Conservation (phyloP, 75 land plant genomes). For the Ceratopteris richardii region DNA sequence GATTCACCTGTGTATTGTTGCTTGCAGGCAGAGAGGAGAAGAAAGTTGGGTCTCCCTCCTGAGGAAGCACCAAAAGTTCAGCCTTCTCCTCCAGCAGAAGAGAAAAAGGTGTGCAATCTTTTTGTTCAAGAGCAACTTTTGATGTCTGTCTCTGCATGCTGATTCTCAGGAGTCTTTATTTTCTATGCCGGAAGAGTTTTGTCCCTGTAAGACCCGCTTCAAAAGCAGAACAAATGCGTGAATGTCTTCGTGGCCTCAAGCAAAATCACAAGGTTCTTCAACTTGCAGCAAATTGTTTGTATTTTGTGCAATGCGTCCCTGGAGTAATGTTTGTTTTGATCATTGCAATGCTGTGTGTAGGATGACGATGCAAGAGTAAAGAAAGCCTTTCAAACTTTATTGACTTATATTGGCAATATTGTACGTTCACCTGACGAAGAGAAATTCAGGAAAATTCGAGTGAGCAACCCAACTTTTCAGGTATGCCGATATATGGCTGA, state of each 20-base stretch:
- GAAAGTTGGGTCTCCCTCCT: constrained; percentile 84
- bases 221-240: constrained; percentile 83
- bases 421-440: constrained; percentile 77
- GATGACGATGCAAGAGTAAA: constrained; percentile 93
- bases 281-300: too few relatives aligned
- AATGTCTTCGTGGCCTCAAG: constrained; percentile 67
- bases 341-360: constrained; percentile 16
- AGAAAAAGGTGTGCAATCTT: constrained; percentile 51
- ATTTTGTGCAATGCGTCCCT: too few relatives aligned
- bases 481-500: constrained; percentile 15
- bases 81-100: constrained; percentile 36
- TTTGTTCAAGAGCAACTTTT: too few relatives aligned
- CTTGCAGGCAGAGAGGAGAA: constrained; percentile 75
- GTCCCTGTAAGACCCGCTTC: constrained; percentile 69
- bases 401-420: constrained; percentile 72
- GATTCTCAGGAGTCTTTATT: too few relatives aligned
- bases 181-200: constrained; percentile 43
- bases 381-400: constrained; percentile 86
- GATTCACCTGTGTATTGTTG: neutral
- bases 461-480: constrained; percentile 76
- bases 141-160: too few relatives aligned
- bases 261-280: constrained; percentile 63
- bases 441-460: constrained; percentile 82
- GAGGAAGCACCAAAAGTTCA: constrained; percentile 52
- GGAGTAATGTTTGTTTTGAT: too few relatives aligned